phyloP scores from a whole-genome alignment of 2,329 filamentous ascomycete species.

The Monascus ruber region DNA sequence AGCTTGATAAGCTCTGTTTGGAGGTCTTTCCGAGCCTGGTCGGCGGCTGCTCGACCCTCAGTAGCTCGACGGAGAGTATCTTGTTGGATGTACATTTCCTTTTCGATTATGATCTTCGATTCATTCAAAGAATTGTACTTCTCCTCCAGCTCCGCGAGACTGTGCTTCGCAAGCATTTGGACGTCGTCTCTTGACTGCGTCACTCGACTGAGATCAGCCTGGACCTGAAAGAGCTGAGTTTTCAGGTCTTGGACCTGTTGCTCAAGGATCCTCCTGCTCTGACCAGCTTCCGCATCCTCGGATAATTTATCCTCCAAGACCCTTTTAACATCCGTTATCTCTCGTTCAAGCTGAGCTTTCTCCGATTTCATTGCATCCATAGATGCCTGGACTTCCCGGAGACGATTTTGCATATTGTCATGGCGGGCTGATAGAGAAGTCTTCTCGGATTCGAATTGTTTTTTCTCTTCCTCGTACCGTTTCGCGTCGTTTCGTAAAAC shows the following conservation, averaged over 20 bases:
- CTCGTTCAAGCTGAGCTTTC: constrained; percentile 71
- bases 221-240: constrained; percentile 67
- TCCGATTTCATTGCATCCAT: constrained; percentile 77
- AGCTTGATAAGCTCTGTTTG: constrained; percentile 74
- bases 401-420: constrained; percentile 61
- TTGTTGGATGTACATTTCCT: constrained; percentile 92
- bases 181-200: constrained; percentile 91
- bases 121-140: constrained; percentile 83
- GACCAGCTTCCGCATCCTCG: constrained; percentile 73
- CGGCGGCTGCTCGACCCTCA: constrained; percentile 66
- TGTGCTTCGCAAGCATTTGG: constrained; percentile 79
- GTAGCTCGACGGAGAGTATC: constrained; percentile 78
- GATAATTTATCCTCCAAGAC: constrained; percentile 80
- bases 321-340: constrained; percentile 77
- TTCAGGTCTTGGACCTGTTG: constrained; percentile 82
- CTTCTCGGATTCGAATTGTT: constrained; percentile 67
- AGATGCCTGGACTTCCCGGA: constrained; percentile 79
- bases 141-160: constrained; percentile 67
- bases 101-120: constrained; percentile 93
- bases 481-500: constrained; percentile 76
- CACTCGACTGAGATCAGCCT: constrained; percentile 81
- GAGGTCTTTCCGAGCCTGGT: constrained; percentile 80
- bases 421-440: constrained; percentile 60
- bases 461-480: constrained; percentile 70
- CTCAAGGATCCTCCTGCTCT: constrained; percentile 73